phyloP scores from a whole-genome alignment of 192 early-diverging fungal species.

The Coemansia sp. region DNA sequence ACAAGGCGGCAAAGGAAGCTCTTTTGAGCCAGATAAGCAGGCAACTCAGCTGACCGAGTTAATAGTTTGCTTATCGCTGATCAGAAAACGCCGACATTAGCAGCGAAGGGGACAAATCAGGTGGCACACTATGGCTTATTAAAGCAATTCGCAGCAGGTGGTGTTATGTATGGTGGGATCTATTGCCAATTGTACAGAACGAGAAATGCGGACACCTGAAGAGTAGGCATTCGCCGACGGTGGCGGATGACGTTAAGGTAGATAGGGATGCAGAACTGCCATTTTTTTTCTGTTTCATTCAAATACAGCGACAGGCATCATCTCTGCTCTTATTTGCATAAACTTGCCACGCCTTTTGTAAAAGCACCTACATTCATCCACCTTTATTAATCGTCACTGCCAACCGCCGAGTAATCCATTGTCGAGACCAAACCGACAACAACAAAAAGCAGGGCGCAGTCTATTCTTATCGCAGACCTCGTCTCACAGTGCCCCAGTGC shows the following conservation, averaged over 20 bases:
- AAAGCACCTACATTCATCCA: neutral
- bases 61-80: neutral
- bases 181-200: neutral
- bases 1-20: neutral
- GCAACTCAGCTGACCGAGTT: neutral
- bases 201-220: neutral
- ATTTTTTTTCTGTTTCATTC: neutral
- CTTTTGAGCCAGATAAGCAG: neutral
- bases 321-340: neutral
- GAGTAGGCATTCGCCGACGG: neutral
- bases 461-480: neutral
- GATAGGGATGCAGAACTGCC: neutral
- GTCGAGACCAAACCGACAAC: neutral
- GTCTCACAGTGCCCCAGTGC: constrained; percentile 1
- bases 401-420: neutral
- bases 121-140: neutral
- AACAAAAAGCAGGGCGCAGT: neutral
- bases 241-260: neutral
- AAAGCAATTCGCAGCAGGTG: neutral
- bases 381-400: neutral
- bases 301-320: neutral
- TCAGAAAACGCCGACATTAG: neutral
- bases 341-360: neutral
- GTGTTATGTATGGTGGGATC: constrained; percentile 2
- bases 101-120: neutral